Conservation (phyloP, 805 yeast genomes). For the Pichia manshurica region DNA sequence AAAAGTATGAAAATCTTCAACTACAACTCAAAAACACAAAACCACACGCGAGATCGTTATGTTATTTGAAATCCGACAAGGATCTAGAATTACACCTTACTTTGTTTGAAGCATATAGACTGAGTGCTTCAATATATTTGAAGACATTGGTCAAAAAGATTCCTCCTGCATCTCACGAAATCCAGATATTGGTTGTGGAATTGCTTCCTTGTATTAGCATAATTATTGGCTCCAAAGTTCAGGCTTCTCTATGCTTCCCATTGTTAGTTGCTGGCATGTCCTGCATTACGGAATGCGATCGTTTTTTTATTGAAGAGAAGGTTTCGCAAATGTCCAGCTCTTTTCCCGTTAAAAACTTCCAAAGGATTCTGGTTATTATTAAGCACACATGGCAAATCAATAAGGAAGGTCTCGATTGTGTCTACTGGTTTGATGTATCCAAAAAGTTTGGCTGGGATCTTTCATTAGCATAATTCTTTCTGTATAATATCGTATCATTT, state of each 20-base stretch:
- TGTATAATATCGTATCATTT: background rate
- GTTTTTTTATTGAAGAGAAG: conserved; percentile 19
- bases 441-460: conserved; percentile 31
- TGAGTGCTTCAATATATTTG: conserved; percentile 18
- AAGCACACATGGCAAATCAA: conserved; percentile 33
- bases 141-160: conserved; percentile 16
- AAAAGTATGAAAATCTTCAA: conserved; percentile 13
- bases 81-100: conserved; percentile 30
- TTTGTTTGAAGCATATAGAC: conserved; percentile 30
- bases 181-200: conserved; percentile 16
- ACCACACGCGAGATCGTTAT: conserved; percentile 17
- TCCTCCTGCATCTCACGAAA: conserved; percentile 22
- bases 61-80: conserved; percentile 17
- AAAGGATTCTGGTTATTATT: conserved; percentile 28
- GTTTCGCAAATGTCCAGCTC: conserved; percentile 22
- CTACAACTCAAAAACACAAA: conserved; percentile 13
- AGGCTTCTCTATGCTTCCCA: conserved; percentile 31
- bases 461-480: conserved; percentile 17
- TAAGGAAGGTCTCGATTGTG: conserved; percentile 26
- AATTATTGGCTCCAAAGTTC: conserved; percentile 15
- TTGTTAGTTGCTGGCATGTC: conserved; percentile 30
- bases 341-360: conserved; percentile 32
- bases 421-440: conserved; percentile 34
- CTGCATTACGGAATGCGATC: conserved; percentile 19
- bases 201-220: conserved; percentile 15